These are phyloP conservation scores for Hericium erinaceus DNA, from an alignment of 768 basidiomycete genomes.

Conservation along the genomic window DNA sequence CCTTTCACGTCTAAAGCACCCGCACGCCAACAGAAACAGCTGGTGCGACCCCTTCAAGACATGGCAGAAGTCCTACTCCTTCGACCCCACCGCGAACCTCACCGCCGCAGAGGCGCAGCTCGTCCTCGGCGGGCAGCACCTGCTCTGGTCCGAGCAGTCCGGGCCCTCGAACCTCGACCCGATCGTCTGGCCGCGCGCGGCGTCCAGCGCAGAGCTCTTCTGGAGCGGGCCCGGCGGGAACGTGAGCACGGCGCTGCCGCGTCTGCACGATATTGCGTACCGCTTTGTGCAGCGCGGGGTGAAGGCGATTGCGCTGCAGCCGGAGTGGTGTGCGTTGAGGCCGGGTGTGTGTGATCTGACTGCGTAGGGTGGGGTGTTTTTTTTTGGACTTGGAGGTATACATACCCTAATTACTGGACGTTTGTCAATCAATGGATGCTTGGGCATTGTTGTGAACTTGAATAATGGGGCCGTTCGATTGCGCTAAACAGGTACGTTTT, in stretches of 20 bases:
- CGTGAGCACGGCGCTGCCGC: constrained; percentile 21
- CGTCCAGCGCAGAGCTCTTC: constrained; percentile 29
- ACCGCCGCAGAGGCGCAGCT: constrained; percentile 15
- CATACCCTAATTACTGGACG: not conserved
- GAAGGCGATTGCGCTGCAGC: constrained; percentile 27
- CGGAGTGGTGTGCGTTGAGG: constrained; percentile 33
- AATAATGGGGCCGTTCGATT: too few species aligned
- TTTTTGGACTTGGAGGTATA: not conserved
- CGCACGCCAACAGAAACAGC: constrained; percentile 3
- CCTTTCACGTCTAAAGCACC: not conserved
- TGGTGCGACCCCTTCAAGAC: constrained; percentile 29
- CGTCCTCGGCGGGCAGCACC: constrained; percentile 26
- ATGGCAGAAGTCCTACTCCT: constrained; percentile 29
- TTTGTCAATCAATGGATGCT: not conserved
- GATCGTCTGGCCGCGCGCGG: constrained; percentile 27
- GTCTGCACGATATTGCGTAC: constrained; percentile 28
- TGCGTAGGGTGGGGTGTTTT: not conserved
- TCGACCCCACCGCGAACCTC: constrained; percentile 26
- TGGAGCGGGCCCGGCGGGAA: constrained; percentile 30
- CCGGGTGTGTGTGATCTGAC: constrained; percentile 13
- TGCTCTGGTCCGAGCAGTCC: constrained; percentile 30
- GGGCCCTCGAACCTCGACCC: constrained; percentile 25
- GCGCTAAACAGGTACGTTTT: too few species aligned
- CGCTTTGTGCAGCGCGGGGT: constrained; percentile 27
- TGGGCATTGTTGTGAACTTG: too few species aligned